Conservation (phyloP, 2,329 filamentous ascomycete species). For the Nothopassalora personata region DNA sequence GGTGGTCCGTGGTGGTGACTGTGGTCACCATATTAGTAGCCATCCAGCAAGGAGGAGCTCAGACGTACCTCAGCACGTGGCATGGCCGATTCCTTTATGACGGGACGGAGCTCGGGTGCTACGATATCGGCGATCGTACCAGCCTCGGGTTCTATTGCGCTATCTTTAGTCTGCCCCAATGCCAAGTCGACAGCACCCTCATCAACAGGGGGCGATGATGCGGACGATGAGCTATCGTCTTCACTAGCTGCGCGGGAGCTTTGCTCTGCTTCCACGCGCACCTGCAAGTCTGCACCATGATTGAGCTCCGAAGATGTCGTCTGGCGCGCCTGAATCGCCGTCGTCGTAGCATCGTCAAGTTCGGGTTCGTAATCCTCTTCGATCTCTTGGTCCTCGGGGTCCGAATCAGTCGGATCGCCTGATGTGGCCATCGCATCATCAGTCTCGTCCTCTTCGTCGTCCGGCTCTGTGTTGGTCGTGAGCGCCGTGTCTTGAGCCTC, state of each 20-base stretch:
- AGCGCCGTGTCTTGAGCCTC: neutral
- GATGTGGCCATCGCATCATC: conserved; percentile 22
- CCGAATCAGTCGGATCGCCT: conserved; percentile 8
- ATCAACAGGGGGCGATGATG: neutral
- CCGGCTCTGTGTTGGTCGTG: neutral
- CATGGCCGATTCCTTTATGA: conserved; percentile 13
- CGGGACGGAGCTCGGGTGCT: conserved; percentile 37
- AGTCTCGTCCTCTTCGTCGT: conserved; percentile 11
- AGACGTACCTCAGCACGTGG: conserved; percentile 14
- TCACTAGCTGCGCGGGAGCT: neutral
- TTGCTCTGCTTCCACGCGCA: neutral
- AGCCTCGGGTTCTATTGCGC: neutral
- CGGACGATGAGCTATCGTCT: neutral
- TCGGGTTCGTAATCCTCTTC: conserved; percentile 8
- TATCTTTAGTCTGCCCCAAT: neutral
- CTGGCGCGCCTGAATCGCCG: neutral
- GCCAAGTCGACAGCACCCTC: neutral
- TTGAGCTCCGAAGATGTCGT: neutral
- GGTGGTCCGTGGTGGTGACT: conserved; percentile 1
- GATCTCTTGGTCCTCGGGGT: conserved; percentile 4
- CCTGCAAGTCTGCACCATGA: neutral
- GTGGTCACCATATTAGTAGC: conserved; percentile 7
- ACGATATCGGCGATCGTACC: conserved; percentile 32
- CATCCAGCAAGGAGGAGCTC: conserved; percentile 10
- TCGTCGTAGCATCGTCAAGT: neutral